Conservation (phyloP, 1,139 yeast genomes). For the Geotrichum australiense region DNA sequence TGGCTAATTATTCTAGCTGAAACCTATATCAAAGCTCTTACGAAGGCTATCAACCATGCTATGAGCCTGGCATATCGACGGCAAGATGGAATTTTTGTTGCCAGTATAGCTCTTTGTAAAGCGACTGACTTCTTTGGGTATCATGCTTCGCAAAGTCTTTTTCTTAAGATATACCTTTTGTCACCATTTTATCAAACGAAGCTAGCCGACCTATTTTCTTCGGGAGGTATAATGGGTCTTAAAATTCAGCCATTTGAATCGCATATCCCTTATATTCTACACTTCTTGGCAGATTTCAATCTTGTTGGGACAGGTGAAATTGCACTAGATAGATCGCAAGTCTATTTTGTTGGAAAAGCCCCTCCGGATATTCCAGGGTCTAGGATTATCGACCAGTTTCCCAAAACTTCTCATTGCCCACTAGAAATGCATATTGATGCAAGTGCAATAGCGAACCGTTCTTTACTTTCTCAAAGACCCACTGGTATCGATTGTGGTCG, state of each 20-base stretch:
- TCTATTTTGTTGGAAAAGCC: slow-evolving; percentile 10
- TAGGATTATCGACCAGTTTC: slow-evolving; percentile 27
- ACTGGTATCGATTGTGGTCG: slow-evolving; percentile 45
- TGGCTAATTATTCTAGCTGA: slow-evolving; percentile 20
- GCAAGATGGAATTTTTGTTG: slow-evolving; percentile 44
- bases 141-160: slow-evolving; percentile 54
- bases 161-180: slow-evolving; percentile 60
- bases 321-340: slow-evolving; percentile 27
- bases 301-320: slow-evolving; percentile 82
- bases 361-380: slow-evolving; percentile 5
- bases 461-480: slow-evolving; percentile 37
- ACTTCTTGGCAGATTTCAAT: slow-evolving; percentile 77
- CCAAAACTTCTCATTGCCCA: slow-evolving; percentile 53
- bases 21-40: slow-evolving; percentile 23
- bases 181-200: slow-evolving; percentile 57
- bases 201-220: slow-evolving; percentile 53
- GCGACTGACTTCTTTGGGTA: slow-evolving; percentile 84
- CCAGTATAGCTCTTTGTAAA: slow-evolving; percentile 61
- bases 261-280: slow-evolving; percentile 70
- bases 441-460: slow-evolving; percentile 50
- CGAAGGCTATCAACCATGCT: slow-evolving; percentile 27
- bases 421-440: slow-evolving; percentile 67
- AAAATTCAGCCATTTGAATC: slow-evolving; percentile 57
- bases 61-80: slow-evolving; percentile 29
- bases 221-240: slow-evolving; percentile 39